phyloP scores from a whole-genome alignment of 352 stramenopile genomes.

The Pythium plurisporium region DNA sequence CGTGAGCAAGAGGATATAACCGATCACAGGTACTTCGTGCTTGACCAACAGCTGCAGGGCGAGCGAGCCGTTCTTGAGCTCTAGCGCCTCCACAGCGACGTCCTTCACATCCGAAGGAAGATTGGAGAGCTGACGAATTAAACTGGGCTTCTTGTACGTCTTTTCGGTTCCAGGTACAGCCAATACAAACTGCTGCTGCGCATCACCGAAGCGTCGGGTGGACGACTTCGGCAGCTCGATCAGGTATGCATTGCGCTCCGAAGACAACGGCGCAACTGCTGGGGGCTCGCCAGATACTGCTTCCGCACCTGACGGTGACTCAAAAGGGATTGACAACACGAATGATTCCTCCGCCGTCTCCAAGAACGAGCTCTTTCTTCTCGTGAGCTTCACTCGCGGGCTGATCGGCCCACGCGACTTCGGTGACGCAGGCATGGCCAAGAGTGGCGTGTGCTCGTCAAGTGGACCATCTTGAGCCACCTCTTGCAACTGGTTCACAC shows the following conservation, averaged over 20 bases:
- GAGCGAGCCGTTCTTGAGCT: conserved; percentile 54
- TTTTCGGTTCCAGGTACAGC: conserved; percentile 58
- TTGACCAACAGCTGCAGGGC: conserved; percentile 75
- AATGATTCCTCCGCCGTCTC: conserved; percentile 71
- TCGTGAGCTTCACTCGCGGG: conserved; percentile 40
- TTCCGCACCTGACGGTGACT: conserved; percentile 28
- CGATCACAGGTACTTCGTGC: conserved; percentile 64
- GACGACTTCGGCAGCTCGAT: conserved; percentile 66
- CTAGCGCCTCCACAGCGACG: conserved; percentile 69
- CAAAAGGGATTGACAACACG: conserved; percentile 75
- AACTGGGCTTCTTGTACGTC: conserved; percentile 46
- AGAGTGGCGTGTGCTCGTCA: conserved; percentile 54
- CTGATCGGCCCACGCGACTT: conserved; percentile 22
- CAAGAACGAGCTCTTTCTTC: conserved; percentile 68
- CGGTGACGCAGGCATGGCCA: conserved; percentile 29
- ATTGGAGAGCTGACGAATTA: conserved; percentile 55
- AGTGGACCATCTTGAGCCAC: conserved; percentile 24
- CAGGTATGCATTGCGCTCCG: conserved; percentile 63
- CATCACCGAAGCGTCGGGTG: conserved; percentile 28
- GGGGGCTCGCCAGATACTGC: conserved; percentile 15
- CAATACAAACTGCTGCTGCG: conserved; percentile 68
- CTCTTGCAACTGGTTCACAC: conserved; percentile 69
- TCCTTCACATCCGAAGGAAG: conserved; percentile 68
- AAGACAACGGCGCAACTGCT: conserved; percentile 26
- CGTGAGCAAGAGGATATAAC: conserved; percentile 68